These are phyloP conservation scores for Plasmodium cynomolgi DNA, from an alignment of 169 alveolate species.

Conservation along the genomic window DNA sequence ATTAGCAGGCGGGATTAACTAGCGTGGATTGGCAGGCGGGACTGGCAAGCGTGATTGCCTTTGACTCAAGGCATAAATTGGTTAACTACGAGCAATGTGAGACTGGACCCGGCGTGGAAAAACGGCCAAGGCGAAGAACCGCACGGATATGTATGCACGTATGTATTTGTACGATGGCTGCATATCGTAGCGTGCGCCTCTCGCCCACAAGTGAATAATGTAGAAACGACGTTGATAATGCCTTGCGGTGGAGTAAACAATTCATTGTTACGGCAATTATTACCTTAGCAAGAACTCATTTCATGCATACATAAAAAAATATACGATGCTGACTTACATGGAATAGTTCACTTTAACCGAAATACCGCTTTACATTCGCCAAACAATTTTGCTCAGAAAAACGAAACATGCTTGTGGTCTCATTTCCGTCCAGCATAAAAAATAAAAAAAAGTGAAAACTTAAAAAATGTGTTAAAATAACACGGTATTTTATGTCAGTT, in stretches of 20 bases:
- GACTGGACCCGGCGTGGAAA: not conserved
- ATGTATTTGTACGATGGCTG: not conserved
- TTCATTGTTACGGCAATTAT: not conserved
- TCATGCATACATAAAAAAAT: not conserved
- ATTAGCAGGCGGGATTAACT: not conserved
- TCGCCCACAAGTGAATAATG: not conserved
- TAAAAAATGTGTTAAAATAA: not conserved
- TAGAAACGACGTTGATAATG: not conserved
- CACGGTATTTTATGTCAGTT: not conserved
- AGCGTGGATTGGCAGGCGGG: not conserved
- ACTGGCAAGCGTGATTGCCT: not conserved
- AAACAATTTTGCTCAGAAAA: not conserved
- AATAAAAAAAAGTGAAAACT: not conserved
- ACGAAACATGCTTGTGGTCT: not conserved
- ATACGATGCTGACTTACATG: not conserved
- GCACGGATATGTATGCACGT: not conserved
- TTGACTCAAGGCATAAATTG: not conserved
- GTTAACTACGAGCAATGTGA: not conserved
- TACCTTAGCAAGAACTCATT: not conserved
- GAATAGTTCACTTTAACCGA: not conserved
- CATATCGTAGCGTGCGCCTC: not conserved
- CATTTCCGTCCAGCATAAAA: not conserved
- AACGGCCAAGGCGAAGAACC: not conserved
- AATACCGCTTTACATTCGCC: not conserved
- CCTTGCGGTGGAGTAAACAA: not conserved